Percentiles rank a stretch among this genome's conserved stretches.
phyloP scores from a whole-genome alignment of 2,329 filamentous ascomycete genomes.

The Calonectria ilicicola region DNA sequence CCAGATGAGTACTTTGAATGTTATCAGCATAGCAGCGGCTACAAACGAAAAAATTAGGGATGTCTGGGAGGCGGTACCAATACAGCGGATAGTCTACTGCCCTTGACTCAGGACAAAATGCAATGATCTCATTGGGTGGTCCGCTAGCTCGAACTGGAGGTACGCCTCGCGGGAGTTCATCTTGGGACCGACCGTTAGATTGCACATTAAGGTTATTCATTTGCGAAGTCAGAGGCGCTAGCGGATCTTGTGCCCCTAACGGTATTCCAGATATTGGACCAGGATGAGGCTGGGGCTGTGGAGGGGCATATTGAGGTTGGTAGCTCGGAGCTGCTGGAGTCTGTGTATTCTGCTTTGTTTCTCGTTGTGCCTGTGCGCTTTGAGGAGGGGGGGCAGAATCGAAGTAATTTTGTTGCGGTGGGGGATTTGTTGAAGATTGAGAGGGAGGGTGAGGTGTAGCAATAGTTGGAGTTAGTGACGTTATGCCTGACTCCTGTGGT shows the following conservation, averaged over 20 bases:
- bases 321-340: neutral
- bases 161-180: conserved; percentile 22
- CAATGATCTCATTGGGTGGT: conserved; percentile 34
- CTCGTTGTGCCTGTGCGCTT: neutral
- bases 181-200: neutral
- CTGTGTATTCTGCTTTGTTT: neutral
- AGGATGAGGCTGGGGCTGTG: neutral
- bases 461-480: neutral
- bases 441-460: neutral
- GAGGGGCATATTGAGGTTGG: neutral
- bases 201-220: conserved; percentile 33
- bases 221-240: conserved; percentile 26
- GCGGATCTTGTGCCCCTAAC: conserved; percentile 13
- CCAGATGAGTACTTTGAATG: conserved; percentile 47
- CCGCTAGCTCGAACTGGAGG: conserved; percentile 37
- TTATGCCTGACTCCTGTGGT: conserved; percentile 7
- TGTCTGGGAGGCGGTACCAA: conserved; percentile 46
- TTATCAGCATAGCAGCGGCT: conserved; percentile 55
- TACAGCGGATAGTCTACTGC: conserved; percentile 43
- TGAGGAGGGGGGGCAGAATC: neutral
- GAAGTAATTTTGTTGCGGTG: neutral
- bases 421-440: neutral
- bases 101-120: conserved; percentile 45
- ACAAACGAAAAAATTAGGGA: conserved; percentile 52
- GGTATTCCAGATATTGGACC: neutral